A percentile compares a stretch with the other conserved stretches of the same genome.
phyloP scores from a whole-genome alignment of 108 stramenopile genomes.

The Phaeodactylum tricornutum region DNA sequence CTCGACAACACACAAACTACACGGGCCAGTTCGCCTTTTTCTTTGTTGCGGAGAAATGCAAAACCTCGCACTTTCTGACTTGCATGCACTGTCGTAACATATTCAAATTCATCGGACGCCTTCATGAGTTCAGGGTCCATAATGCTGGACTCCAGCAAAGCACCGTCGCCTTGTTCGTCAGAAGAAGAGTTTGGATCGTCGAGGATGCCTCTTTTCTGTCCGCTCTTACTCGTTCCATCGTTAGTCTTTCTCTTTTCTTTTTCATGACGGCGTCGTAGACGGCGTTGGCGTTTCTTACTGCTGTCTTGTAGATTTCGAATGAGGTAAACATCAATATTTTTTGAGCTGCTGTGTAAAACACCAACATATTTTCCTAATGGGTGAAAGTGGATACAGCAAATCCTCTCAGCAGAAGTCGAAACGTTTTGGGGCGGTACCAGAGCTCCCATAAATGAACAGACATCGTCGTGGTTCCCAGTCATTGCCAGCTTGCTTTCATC shows the following conservation, averaged over 20 bases:
- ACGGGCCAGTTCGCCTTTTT: conserved; percentile 49
- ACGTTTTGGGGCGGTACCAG: conserved; percentile 55
- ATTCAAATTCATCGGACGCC: conserved; percentile 92
- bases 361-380: conserved; percentile 67
- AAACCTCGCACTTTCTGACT: conserved; percentile 80
- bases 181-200: conserved; percentile 60
- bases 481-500: not conserved
- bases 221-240: conserved; percentile 9
- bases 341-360: conserved; percentile 57
- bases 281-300: conserved; percentile 71
- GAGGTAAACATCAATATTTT: conserved; percentile 69
- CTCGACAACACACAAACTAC: conserved; percentile 78
- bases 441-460: conserved; percentile 63
- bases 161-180: conserved; percentile 34
- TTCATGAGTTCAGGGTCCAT: conserved; percentile 44
- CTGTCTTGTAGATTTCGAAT: conserved; percentile 61
- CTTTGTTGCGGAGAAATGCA: conserved; percentile 44
- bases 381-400: conserved; percentile 61
- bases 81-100: conserved; percentile 57
- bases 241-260: conserved; percentile 34
- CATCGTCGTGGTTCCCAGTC: conserved; percentile 24
- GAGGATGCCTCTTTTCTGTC: conserved; percentile 57
- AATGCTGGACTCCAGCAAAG: conserved; percentile 5
- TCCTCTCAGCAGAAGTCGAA: conserved; percentile 46
- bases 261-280: conserved; percentile 59